Evolutionary conservation across 2,329 filamentous ascomycete species (phyloP).

Genomic region (Emergomyces africanus): DNA sequence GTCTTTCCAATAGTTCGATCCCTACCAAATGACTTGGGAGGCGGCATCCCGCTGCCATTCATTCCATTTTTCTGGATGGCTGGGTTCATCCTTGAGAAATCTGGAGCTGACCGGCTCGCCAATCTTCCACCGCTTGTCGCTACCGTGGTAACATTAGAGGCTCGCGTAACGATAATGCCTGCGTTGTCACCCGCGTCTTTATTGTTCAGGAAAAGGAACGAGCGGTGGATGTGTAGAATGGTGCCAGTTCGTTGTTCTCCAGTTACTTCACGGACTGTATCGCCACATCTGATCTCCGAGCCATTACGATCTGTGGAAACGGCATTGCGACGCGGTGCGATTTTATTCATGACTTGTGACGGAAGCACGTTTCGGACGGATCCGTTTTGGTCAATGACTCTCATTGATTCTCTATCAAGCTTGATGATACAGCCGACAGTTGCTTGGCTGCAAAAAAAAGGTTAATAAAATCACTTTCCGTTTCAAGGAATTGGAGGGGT

Average conservation of each 20-base stretch:
- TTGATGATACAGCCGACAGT: conserved; percentile 92
- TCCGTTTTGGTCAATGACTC: conserved; percentile 82
- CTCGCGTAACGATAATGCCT: conserved; percentile 76
- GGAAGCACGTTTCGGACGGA: conserved; percentile 71
- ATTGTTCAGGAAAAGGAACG: conserved; percentile 83
- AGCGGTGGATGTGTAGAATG: conserved; percentile 86
- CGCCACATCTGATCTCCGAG: conserved; percentile 80
- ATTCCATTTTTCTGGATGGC: conserved; percentile 60
- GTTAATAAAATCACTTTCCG: background rate
- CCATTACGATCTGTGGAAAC: conserved; percentile 89
- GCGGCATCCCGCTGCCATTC: conserved; percentile 47
- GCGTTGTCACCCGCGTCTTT: conserved; percentile 74
- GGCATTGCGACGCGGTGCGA: conserved; percentile 67
- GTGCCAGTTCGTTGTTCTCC: conserved; percentile 78
- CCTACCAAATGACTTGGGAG: conserved; percentile 59
- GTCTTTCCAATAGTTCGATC: conserved; percentile 85
- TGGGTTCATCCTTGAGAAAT: conserved; percentile 85
- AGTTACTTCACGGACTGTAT: conserved; percentile 80
- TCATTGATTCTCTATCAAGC: conserved; percentile 84
- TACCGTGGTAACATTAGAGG: conserved; percentile 74
- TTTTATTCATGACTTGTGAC: conserved; percentile 81
- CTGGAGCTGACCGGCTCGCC: conserved; percentile 46
- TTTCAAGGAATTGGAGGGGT: background rate
- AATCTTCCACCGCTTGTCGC: conserved; percentile 87
- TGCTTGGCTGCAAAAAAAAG: conserved; percentile 44